A percentile compares a stretch with the other conserved stretches of the same genome.
phyloP scores from a whole-genome alignment of 805 yeast genomes.

The Schwanniomyces occidentalis region DNA sequence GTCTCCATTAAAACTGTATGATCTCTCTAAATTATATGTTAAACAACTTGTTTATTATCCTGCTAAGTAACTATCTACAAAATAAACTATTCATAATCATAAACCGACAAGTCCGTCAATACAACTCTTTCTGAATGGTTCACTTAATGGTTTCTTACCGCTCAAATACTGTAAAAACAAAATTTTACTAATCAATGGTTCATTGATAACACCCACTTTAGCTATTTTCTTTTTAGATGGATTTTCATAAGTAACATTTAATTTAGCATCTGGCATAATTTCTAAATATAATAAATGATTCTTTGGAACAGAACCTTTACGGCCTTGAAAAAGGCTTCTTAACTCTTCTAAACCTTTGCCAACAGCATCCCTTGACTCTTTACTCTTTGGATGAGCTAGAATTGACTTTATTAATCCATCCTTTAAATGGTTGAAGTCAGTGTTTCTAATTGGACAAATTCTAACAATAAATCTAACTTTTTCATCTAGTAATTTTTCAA shows the following conservation, averaged over 20 bases:
- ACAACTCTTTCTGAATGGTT: constrained; percentile 48
- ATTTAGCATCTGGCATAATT: constrained; percentile 38
- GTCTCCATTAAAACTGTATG: too few relatives aligned
- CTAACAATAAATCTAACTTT: constrained; percentile 68
- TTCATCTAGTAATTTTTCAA: constrained; percentile 57
- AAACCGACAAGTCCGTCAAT: constrained; percentile 30
- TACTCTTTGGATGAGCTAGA: constrained; percentile 63
- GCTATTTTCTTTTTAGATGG: constrained; percentile 21
- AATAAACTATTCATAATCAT: too few relatives aligned
- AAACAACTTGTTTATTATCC: too few relatives aligned
- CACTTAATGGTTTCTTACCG: constrained; percentile 66
- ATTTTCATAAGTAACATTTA: constrained; percentile 26
- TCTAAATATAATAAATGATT: constrained; percentile 67
- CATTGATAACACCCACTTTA: constrained; percentile 58
- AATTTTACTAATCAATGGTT: constrained; percentile 64
- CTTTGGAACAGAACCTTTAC: constrained; percentile 73
- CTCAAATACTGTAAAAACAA: constrained; percentile 75
- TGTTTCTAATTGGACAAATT: constrained; percentile 83
- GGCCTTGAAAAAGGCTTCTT: constrained; percentile 54
- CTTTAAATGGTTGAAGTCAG: constrained; percentile 85
- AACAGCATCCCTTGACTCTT: constrained; percentile 38
- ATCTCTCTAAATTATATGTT: too few relatives aligned
- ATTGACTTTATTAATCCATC: constrained; percentile 88
- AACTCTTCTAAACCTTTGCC: constrained; percentile 67
- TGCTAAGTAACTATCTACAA: too few relatives aligned